These are phyloP conservation scores for Globomyces pollinis-pini DNA, from an alignment of 192 early-diverging fungal genomes.

Conservation along the genomic window DNA sequence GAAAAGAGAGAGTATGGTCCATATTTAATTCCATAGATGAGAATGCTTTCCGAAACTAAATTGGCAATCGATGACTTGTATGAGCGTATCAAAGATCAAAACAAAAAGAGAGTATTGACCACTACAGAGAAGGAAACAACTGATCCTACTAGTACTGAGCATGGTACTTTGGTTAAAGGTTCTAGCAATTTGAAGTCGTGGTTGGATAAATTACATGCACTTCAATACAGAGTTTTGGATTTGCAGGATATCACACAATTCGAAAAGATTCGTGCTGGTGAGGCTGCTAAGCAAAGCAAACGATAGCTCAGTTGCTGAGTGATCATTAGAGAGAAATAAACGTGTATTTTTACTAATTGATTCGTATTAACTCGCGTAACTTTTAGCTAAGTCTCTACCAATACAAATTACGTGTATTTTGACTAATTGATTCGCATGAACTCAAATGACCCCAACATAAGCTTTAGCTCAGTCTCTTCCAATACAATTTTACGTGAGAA, in stretches of 20 bases:
- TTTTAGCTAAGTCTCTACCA: too few species aligned
- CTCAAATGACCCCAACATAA: too few species aligned
- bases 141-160: background rate
- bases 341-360: too few species aligned
- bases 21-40: constrained; percentile 20
- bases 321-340: too few species aligned
- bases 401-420: too few species aligned
- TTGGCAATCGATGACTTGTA: constrained; percentile 56
- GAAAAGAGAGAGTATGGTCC: constrained; percentile 46
- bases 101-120: background rate
- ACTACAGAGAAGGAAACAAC: background rate
- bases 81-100: constrained; percentile 32
- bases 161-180: background rate
- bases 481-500: too few species aligned
- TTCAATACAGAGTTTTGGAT: constrained; percentile 45
- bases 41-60: constrained; percentile 48
- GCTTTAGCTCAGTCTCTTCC: too few species aligned
- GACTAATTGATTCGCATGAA: too few species aligned
- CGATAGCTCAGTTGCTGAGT: constrained; percentile 26
- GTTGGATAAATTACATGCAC: constrained; percentile 43
- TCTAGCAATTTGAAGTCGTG: constrained; percentile 16
- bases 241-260: constrained; percentile 28
- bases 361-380: too few species aligned
- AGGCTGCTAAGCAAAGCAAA: constrained; percentile 30
- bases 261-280: constrained; percentile 39